These are phyloP conservation scores for Pleodorina starrii DNA, from an alignment of 139 green algal genomes.

Conservation along the genomic window DNA sequence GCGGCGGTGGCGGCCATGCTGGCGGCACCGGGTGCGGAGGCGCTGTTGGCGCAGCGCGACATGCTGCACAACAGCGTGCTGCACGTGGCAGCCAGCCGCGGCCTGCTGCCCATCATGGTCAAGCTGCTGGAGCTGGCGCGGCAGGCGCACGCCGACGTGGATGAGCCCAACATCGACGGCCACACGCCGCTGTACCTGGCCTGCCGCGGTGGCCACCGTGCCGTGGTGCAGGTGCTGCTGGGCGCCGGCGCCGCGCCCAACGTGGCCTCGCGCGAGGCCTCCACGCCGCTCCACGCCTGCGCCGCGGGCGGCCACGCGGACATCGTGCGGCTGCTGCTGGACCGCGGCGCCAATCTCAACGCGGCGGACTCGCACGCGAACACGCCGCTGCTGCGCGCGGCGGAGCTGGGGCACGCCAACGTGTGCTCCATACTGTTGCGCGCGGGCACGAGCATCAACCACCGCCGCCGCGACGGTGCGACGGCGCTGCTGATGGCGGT, in stretches of 20 bases:
- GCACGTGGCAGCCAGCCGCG: conserved; percentile 14
- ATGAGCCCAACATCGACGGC: conserved; percentile 46
- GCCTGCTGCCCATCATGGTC: conserved; percentile 11
- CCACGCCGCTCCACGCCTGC: conserved; percentile 31
- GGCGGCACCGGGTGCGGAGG: neutral
- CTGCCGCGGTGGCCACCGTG: conserved; percentile 19
- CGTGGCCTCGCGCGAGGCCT: conserved; percentile 12
- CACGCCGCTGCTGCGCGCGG: conserved; percentile 43
- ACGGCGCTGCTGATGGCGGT: conserved; percentile 43
- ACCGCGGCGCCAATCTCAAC: conserved; percentile 12
- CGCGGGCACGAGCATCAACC: conserved; percentile 42
- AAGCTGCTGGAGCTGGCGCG: conserved; percentile 35
- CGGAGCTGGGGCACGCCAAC: conserved; percentile 44
- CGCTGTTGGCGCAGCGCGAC: conserved; percentile 37
- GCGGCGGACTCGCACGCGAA: conserved; percentile 17
- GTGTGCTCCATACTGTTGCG: conserved; percentile 43
- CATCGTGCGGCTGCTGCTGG: conserved; percentile 48
- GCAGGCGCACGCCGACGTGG: neutral
- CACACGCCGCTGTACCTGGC: conserved; percentile 48
- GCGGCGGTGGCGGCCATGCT: neutral
- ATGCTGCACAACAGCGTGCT: conserved; percentile 45
- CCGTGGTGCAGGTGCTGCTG: conserved; percentile 39
- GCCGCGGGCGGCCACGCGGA: conserved; percentile 14
- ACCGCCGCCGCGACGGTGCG: conserved; percentile 29
- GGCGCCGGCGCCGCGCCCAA: conserved; percentile 27